These are phyloP conservation scores for Chalciporus sphaerocephalus DNA, from an alignment of 768 basidiomycete genomes.

Conservation along the genomic window DNA sequence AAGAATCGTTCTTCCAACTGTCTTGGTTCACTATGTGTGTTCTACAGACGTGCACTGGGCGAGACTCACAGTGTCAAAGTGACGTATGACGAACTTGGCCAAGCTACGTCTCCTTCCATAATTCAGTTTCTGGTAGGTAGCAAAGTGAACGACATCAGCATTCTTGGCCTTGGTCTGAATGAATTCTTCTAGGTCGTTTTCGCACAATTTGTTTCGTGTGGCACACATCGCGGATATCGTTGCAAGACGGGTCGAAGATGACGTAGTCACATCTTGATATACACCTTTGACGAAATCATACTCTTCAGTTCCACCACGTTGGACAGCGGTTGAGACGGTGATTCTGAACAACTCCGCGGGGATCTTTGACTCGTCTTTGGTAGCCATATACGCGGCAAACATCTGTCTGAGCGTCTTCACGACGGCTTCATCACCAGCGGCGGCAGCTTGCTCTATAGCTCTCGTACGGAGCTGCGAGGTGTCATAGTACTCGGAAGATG, in stretches of 20 bases:
- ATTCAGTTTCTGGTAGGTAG: conserved; percentile 57
- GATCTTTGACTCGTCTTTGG: conserved; percentile 71
- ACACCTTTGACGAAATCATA: conserved; percentile 69
- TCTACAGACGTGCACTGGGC: not conserved
- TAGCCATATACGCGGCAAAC: conserved; percentile 66
- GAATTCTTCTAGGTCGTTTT: conserved; percentile 60
- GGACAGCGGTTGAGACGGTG: conserved; percentile 56
- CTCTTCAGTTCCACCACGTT: conserved; percentile 67
- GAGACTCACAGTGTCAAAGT: conserved; percentile 58
- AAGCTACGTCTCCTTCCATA: conserved; percentile 47
- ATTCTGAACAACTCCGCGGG: conserved; percentile 70
- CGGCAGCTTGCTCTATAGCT: conserved; percentile 58
- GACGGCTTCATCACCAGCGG: conserved; percentile 46
- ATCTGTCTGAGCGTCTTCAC: conserved; percentile 65
- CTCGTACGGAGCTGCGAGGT: conserved; percentile 68
- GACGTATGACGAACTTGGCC: conserved; percentile 60
- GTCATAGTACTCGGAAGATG: conserved; percentile 60
- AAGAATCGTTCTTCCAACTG: conserved; percentile 67
- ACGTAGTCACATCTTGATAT: conserved; percentile 68
- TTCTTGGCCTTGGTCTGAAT: conserved; percentile 50
- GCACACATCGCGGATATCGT: conserved; percentile 69
- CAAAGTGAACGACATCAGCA: conserved; percentile 63
- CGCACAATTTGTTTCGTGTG: conserved; percentile 50
- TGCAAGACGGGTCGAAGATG: conserved; percentile 57
- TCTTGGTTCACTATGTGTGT: not conserved